Percentiles rank a stretch among this genome's conserved stretches.
Evolutionary conservation across 2,329 filamentous ascomycete species (phyloP).

Genomic region (Fusarium chaquense): DNA sequence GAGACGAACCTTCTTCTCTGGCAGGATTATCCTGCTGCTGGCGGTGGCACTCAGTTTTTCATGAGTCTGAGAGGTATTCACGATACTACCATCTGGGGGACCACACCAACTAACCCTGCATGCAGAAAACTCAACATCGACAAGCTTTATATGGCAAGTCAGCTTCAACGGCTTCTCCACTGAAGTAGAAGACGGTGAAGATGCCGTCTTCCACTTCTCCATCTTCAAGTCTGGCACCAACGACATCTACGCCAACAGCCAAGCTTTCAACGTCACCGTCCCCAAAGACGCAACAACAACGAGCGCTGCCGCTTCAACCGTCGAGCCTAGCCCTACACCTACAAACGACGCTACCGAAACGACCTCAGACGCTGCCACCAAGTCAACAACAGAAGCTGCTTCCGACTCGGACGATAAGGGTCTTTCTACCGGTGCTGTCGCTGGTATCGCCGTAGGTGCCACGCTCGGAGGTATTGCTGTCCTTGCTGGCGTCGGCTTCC

Average conservation of each 20-base stretch:
- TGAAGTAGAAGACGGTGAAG: conserved; percentile 17
- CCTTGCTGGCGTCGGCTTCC: conserved; percentile 38
- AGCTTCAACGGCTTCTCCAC: conserved; percentile 28
- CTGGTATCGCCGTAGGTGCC: conserved; percentile 44
- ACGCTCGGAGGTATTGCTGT: conserved; percentile 35
- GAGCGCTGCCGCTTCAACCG: conserved; percentile 1
- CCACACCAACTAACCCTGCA: not conserved
- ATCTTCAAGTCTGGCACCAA: conserved; percentile 27
- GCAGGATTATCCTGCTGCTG: conserved; percentile 41
- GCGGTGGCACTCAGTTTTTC: conserved; percentile 18
- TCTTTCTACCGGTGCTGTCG: conserved; percentile 42
- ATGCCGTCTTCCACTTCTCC: conserved; percentile 39
- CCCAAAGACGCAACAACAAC: conserved; percentile 16
- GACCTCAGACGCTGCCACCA: not conserved
- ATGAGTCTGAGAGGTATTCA: conserved; percentile 3
- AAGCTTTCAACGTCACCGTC: conserved; percentile 42
- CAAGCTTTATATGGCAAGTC: conserved; percentile 40
- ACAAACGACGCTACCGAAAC: conserved; percentile 1
- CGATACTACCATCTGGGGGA: too few species aligned
- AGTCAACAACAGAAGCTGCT: conserved; percentile 5
- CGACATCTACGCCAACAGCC: conserved; percentile 26
- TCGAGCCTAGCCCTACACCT: conserved; percentile 7
- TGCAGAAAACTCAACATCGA: conserved; percentile 40
- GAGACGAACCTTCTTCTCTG: conserved; percentile 39
- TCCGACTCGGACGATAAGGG: not conserved